phyloP scores from a whole-genome alignment of 768 basidiomycete species.

The Mycena rosella region DNA sequence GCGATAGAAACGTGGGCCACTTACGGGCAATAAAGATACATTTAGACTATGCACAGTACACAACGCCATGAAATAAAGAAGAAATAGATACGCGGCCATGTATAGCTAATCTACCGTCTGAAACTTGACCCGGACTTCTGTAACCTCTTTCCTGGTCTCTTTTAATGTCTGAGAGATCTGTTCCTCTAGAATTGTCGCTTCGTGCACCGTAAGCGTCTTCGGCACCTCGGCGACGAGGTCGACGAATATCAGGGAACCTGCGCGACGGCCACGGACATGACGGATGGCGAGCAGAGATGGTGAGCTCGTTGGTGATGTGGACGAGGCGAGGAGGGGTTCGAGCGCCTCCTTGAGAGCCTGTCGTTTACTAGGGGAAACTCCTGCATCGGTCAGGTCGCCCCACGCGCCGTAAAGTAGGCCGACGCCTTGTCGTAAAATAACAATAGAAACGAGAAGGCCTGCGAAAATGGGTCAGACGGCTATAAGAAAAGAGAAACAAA shows the following conservation, averaged over 20 bases:
- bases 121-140: constrained; percentile 80
- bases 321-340: constrained; percentile 61
- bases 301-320: constrained; percentile 40
- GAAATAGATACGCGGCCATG: constrained; percentile 17
- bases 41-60: background rate
- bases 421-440: constrained; percentile 87
- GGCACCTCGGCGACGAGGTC: constrained; percentile 86
- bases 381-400: constrained; percentile 87
- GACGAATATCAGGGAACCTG: constrained; percentile 86
- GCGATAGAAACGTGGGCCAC: too few relatives aligned
- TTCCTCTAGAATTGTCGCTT: constrained; percentile 71
- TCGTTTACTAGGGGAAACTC: constrained; percentile 71
- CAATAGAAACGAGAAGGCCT: constrained; percentile 91
- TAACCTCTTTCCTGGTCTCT: constrained; percentile 71
- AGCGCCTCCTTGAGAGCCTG: constrained; percentile 68
- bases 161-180: constrained; percentile 69
- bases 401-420: constrained; percentile 76
- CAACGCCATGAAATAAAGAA: constrained; percentile 8
- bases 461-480: constrained; percentile 8
- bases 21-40: constrained; percentile 20
- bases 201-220: constrained; percentile 64
- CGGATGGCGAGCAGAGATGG: constrained; percentile 59
- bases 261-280: constrained; percentile 78
- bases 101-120: constrained; percentile 50
- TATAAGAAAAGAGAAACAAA: background rate